A percentile compares a stretch with the other conserved stretches of the same genome.
These are phyloP conservation scores for Hortaea sp. DNA, from an alignment of 2,329 filamentous ascomycete genomes.

Conservation along the genomic window DNA sequence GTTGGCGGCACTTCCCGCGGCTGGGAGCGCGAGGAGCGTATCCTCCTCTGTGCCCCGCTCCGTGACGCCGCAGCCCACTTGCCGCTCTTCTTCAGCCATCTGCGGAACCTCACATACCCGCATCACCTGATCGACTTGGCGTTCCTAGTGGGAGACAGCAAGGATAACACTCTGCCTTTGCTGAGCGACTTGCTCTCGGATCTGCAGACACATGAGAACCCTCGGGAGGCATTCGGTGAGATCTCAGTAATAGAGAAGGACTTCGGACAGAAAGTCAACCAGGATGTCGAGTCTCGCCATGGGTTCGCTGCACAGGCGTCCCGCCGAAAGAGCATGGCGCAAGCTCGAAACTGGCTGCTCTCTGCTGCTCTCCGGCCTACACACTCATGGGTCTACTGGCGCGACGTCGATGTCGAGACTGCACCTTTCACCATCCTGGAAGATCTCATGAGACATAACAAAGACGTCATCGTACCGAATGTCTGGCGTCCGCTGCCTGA, in stretches of 20 bases:
- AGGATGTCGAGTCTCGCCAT: conserved; percentile 94
- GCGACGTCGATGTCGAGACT: conserved; percentile 96
- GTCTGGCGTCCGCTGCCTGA: conserved; percentile 98
- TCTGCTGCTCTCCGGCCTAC: conserved; percentile 88
- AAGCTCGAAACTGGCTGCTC: conserved; percentile 92
- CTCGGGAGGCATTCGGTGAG: conserved; percentile 79
- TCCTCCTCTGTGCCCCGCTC: conserved; percentile 86
- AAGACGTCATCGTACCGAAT: conserved; percentile 96
- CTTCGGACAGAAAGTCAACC: conserved; percentile 94
- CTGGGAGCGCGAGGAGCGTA: conserved; percentile 93
- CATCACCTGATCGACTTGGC: conserved; percentile 94
- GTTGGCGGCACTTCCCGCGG: conserved; percentile 84
- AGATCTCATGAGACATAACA: conserved; percentile 97
- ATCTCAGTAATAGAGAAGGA: conserved; percentile 98
- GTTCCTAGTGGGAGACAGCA: conserved; percentile 94
- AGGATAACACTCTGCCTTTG: conserved; percentile 73
- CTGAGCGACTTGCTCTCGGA: conserved; percentile 66
- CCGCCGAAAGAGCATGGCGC: conserved; percentile 92
- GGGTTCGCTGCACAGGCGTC: conserved; percentile 94
- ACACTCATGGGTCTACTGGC: conserved; percentile 99
- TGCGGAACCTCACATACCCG: conserved; percentile 93
- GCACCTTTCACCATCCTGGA: conserved; percentile 94
- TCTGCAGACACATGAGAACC: conserved; percentile 70
- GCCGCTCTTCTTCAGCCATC: conserved; percentile 96
- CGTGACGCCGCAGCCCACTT: conserved; percentile 87